Evolutionary conservation across 164 flowering plant species (phyloP), one percentile per base, ranked within the genome.

Genomic region (Litsea cubeba): DNA sequence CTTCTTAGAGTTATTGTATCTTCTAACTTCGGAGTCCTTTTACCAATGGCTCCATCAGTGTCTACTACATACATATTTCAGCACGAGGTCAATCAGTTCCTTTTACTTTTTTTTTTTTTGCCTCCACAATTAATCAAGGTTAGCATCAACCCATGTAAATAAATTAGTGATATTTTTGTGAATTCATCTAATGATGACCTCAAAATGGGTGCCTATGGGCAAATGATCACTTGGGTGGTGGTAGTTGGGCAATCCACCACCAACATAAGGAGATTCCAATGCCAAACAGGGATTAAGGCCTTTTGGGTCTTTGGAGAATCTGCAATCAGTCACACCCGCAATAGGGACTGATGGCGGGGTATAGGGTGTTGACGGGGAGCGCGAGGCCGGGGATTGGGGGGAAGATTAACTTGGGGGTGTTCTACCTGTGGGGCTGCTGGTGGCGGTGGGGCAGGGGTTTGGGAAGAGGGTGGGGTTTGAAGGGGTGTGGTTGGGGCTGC

Each of bases 151-250:
- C 12, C 5, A 22, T 63, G 28, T 30, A 66, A 26, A 66, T 66
- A 2, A 6, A 20, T 46, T 40, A 40, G 54, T 22, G 54, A 35
- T 46, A 35, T n/a, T 35, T 24, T 30, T n/a, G 25, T 24, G 20
- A 46, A 51, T 57, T 54, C 50, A 74, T 18, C 23, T 63, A 67
- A 64, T 68, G 46, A 70, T 69, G 63, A 92, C 79, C 80, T 86
- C 89, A 83, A 95, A 91, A 73, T 90, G 95, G 49, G 91, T 88
- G 71, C 96, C 98, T 60, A 91, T 90, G 28, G 99, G 99, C 40
- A 93, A 81, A 85, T 95, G 99, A 85, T 95, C 99, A 69, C 99
- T 95, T 12, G 99, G 99, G 78, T 95, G 91, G 64, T 85, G 78
- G 73, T 81, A 78, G 83, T 95, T 95, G 32, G 99, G 99, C 75